Base-by-base conservation (phyloP, 2,329 filamentous ascomycete species). In the Celoporthe dispersa region DNA sequence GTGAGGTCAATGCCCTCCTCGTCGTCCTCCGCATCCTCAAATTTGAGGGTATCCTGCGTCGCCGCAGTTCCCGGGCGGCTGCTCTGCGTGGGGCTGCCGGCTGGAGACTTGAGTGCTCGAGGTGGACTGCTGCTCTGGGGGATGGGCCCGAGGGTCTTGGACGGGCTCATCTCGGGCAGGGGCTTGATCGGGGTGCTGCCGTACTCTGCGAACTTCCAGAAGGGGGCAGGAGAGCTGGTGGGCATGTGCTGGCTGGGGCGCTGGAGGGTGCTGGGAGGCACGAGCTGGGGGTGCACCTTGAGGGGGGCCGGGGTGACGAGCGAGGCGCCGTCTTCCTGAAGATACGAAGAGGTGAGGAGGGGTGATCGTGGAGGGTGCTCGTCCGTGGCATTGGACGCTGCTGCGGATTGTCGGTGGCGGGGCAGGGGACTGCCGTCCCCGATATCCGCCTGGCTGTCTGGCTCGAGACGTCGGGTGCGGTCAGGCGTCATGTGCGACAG, bases 141-240 rank as follows among this genome's bases (percentile, higher is more conserved):
- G 31, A 82, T 70, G 9, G 74, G 74, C 37, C 79, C 79, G 31
- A 79, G 76, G 22, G 78, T 76, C 76, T 90, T 90, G 9, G 84
- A 85, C 1, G 89, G 89, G 75, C 88, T 91, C 55, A 86, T 77
- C 71, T 91, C 88, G 4, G 81, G 79, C 0, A 79, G 75, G 4
- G 80, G 80, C 74, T 84, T 84, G 67, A 92, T 82, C 1, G 92
- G 92, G 1, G 92, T 94, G 79, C 90, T 93, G 35, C 88, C 87
- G 70, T 93, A 87, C 73, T 94, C 92, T 55, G 92, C 90, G 79
- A 92, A 96, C 79, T 93, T 94, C 93, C 93, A 97, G 79, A 97
- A 96, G 0, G 93, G 92, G 0, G 93, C 93, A 0, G 93, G 93
- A 41, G 92, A 94, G 75, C 91, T 94, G 61, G 93, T 94, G 44